Conservation (phyloP, 306 rosid genomes). For the Ormosia semicastrata region DNA sequence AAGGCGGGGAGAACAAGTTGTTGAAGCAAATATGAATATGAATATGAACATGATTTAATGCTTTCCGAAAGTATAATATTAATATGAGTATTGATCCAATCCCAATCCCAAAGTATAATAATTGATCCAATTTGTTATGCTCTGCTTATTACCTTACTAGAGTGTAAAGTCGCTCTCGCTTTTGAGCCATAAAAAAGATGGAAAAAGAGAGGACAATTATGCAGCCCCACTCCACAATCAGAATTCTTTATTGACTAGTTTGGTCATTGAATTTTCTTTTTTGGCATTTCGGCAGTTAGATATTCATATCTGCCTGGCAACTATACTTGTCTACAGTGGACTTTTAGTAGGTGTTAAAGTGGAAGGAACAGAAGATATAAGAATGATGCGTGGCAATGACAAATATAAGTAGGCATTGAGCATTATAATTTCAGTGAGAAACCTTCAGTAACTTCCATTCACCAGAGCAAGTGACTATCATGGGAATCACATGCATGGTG, state of each 20-base stretch:
- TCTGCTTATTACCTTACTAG: background rate
- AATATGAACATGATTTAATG: background rate
- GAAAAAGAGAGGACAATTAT: background rate
- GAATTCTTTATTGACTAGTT: background rate
- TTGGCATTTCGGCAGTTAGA: background rate
- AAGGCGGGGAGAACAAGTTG: background rate
- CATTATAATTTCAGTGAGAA: too few relatives aligned
- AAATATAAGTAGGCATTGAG: too few relatives aligned
- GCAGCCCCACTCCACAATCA: background rate
- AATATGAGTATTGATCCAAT: background rate
- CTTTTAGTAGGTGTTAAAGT: background rate
- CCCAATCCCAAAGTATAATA: background rate
- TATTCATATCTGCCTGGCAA: background rate
- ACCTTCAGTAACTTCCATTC: background rate
- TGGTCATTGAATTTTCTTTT: background rate
- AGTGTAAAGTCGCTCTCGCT: background rate
- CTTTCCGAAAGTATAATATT: background rate
- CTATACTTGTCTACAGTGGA: background rate
- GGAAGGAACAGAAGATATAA: background rate
- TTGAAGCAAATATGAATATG: background rate
- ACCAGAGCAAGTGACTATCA: background rate
- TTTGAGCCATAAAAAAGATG: background rate
- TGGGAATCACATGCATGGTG: background rate
- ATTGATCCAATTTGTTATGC: conserved; percentile 6
- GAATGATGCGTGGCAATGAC: background rate